Evolutionary conservation across 805 yeast genomes (phyloP).

Genomic region (Starmera pachycereana): DNA sequence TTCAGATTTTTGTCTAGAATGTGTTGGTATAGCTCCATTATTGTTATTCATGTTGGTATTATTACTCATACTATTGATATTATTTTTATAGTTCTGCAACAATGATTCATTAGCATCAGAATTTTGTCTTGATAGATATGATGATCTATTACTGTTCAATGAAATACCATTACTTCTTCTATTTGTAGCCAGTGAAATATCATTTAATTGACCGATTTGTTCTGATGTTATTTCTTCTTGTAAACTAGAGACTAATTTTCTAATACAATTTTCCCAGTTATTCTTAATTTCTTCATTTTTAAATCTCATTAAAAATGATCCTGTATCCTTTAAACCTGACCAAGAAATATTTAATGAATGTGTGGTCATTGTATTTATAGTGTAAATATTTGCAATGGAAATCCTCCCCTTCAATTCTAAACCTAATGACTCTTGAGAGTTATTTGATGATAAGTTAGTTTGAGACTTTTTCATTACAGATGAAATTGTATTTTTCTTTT

Average conservation of each 20-base stretch:
- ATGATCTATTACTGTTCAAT: conserved; percentile 13
- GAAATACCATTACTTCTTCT: conserved; percentile 20
- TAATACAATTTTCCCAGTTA: conserved; percentile 71
- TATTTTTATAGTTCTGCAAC: conserved; percentile 1
- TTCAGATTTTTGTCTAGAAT: conserved; percentile 20
- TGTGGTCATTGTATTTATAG: conserved; percentile 34
- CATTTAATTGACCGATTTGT: conserved; percentile 6
- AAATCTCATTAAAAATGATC: conserved; percentile 74
- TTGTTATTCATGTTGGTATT: neutral
- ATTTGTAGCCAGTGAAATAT: conserved; percentile 9
- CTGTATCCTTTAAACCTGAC: conserved; percentile 83
- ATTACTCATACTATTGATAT: too few species aligned
- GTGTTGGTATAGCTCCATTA: conserved; percentile 3
- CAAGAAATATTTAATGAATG: conserved; percentile 59
- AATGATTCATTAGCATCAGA: conserved; percentile 11
- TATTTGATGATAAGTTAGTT: conserved; percentile 8
- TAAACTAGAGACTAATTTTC: conserved; percentile 28
- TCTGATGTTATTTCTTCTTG: conserved; percentile 17
- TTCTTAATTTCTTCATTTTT: conserved; percentile 72
- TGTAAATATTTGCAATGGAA: conserved; percentile 56
- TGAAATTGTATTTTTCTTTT: conserved; percentile 35
- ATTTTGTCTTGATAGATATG: conserved; percentile 14
- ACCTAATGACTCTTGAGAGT: conserved; percentile 21
- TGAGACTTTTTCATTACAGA: conserved; percentile 31
- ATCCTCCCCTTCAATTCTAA: conserved; percentile 73